Evolutionary conservation across 1,284 basidiomycete genomes (phyloP), one percentile per base, ranked within the genome.

Genomic region (Volvariella volvacea): DNA sequence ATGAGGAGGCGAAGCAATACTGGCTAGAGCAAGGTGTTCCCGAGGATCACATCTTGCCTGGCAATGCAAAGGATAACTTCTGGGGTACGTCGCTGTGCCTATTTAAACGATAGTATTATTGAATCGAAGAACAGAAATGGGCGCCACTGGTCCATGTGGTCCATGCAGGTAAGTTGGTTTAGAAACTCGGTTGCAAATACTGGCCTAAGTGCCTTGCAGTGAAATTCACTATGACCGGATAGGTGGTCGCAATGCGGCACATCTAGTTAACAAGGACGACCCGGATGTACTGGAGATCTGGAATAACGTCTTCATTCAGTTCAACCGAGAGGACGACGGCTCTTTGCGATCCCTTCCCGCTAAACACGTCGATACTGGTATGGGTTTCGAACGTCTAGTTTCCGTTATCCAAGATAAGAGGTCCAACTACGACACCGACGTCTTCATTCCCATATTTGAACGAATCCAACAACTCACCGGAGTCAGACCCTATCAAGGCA

Each of bases 271-370:
- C 66, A 76, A 85, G 57, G 92, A 98, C 62, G 93, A 99, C 60
- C 91, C 95, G 3, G 82, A 94, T 55, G 95, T 99, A 3, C 77
- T 99, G 49, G 96, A 99, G 67, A 94, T 99, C 57, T 99, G 95
- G 95, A 99, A 99, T 73, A 96, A 96, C 64, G 95, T 99, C 47
- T 99, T 98, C 66, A 98, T 99, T 60, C 93, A 97, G 59, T 99
- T 89, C 73, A 99, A 99, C 66, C 88, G 95, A 33, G 95, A 98
- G 66, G 78, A 83, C 33, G 88, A 93, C 50, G 88, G 89, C 43
- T 80, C 82, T 14, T 76, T 99, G 14, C 83, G 80, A 47, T 52
- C 80, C 1, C 77, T 99, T 15, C 95, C 96, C 19, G 82, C 88
- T 39, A 92, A 94, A 66, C 95, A 99, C 59, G 88, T 99, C 52